Conservation (phyloP, 345 rosid genomes). For the Diplotaxis tenuifolia region DNA sequence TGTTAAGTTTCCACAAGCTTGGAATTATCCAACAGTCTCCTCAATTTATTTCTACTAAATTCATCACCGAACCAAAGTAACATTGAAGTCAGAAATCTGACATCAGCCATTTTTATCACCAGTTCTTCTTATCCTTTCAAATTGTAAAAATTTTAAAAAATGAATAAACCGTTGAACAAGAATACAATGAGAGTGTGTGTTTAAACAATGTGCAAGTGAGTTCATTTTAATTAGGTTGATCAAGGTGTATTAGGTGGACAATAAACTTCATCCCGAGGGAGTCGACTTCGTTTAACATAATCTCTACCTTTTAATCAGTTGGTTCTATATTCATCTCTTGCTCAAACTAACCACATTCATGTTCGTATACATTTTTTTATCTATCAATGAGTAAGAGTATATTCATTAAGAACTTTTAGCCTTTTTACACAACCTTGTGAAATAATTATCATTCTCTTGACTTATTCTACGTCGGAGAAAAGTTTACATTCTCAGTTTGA, state of each 20-base stretch:
- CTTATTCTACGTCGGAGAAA: too few relatives aligned
- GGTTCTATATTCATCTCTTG: background rate
- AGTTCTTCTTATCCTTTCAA: constrained; percentile 25
- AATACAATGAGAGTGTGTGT: background rate
- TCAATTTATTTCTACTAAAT: background rate
- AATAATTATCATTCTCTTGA: background rate
- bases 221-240: background rate
- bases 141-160: background rate
- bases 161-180: background rate
- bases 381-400: too few relatives aligned
- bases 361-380: background rate
- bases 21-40: background rate
- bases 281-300: constrained; percentile 11
- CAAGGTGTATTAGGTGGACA: constrained; percentile 2
- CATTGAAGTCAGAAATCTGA: constrained; percentile 25
- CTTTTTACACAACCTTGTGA: background rate
- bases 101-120: constrained; percentile 25
- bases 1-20: too few relatives aligned
- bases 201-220: constrained; percentile 6
- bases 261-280: constrained; percentile 8
- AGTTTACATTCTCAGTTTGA: background rate
- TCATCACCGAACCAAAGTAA: constrained; percentile 11
- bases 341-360: background rate
- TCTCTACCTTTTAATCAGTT: background rate
- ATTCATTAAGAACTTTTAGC: background rate